Evolutionary conservation across 441 rosid species (phyloP).

Genomic region (Francoa sonchifolia): DNA sequence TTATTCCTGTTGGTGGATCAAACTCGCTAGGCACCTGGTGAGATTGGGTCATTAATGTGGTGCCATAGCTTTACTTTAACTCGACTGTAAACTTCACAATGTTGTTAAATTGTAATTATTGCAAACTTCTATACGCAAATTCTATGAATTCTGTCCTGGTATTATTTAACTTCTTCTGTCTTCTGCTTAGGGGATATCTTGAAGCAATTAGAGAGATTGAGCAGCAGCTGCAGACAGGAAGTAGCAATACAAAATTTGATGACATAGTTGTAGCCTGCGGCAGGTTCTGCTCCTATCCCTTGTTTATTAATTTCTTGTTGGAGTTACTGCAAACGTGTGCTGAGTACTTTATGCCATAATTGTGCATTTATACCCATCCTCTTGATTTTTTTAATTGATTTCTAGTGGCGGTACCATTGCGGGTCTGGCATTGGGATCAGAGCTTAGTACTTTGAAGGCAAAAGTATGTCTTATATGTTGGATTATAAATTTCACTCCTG

Average conservation of each 20-base stretch:
- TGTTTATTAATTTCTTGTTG: no score
- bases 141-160: not conserved
- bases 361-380: not conserved
- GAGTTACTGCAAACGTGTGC: constrained; percentile 2
- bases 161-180: not conserved
- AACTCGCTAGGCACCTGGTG: constrained; percentile 93
- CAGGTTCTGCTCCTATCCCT: constrained; percentile 43
- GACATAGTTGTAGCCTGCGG: constrained; percentile 94
- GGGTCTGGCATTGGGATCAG: constrained; percentile 76
- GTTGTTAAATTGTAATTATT: no score
- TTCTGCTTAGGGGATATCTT: constrained; percentile 64
- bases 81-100: no score
- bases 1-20: constrained; percentile 94
- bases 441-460: constrained; percentile 62
- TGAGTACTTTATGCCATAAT: not conserved
- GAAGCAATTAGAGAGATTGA: constrained; percentile 83
- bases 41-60: constrained; percentile 21
- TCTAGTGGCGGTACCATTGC: constrained; percentile 83
- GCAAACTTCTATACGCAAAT: no score
- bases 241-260: constrained; percentile 47
- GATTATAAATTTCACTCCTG: constrained; percentile 2
- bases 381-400: constrained; percentile 8
- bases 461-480: constrained; percentile 33
- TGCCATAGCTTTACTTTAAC: no score
- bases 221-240: constrained; percentile 46